Base-by-base conservation (phyloP, 2,329 filamentous ascomycete species). In the Sordariomycetes sp. region DNA sequence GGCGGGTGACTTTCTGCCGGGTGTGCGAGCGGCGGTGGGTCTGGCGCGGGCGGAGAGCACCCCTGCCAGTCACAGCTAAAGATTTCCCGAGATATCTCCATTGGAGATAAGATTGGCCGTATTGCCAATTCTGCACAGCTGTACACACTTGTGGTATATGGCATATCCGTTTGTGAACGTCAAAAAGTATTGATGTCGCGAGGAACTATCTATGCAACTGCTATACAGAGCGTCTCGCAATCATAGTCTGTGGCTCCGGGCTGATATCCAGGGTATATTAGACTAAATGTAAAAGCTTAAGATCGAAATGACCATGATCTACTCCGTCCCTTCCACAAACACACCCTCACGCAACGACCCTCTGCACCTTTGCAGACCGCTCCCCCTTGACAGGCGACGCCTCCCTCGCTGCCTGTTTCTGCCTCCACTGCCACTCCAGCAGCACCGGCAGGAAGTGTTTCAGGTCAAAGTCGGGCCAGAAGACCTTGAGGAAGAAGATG, bases 391-490 rank as follows among this genome's bases (percentile, higher is more conserved):
- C 63, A 12, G 76, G 70, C 52, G 68, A 67, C 60, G 73, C 75
- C 28, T 82, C 78, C 52, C 77, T 72, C 54, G 77, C 79, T 62
- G 72, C 75, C 61, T 81, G 72, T 71, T 82, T 82, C 64, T 80
- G 76, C 58, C 78, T 73, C 81, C 82, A 85, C 66, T 86, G 82
- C 92, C 94, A 99, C 69, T 96, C 90, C 54, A 97, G 76, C 57
- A 99, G 73, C 24, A 99, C 91, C 10, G 92, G 94, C 20, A 99
- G 71, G 70, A 97, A 96, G 59, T 91, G 82, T 84, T 90, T 92
- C 4, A 99, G 77, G 67, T 95, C 90, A 64, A 99, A 96, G 61
- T 96, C 90, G 1, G 94, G 94, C 94, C 94, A 99, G 61, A 96
- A 76, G 62, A 89, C 94, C 64, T 95, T 82, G 58, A 96, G 73